Evolutionary conservation across 148 eudicot species (phyloP), one percentile per base, ranked within the genome.

Genomic region (Polygonum maritimum): DNA sequence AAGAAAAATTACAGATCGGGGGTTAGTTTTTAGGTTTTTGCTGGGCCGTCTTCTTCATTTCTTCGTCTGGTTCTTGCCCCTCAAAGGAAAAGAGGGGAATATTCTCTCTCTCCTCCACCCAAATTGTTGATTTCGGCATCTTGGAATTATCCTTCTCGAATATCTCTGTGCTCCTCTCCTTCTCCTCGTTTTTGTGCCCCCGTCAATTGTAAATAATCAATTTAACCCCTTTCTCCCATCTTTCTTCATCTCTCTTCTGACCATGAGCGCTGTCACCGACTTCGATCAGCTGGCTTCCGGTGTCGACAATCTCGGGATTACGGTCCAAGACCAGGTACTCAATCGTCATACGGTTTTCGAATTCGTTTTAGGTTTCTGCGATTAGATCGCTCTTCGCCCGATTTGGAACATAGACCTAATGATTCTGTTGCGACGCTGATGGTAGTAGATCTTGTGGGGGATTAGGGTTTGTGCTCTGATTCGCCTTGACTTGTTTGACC

Each of bases 251-350:
- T 36, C 13, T 54, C 35, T 35, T 18, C 77, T 15, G 22, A 75
- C 47, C 26, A 75, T 75, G 77, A 35, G 44, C 44, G n/a, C 77
- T 13, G 26, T 54, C 65, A 36, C 77, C 77, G 77, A 75, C 65
- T 36, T 57, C 77, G 67, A 75, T 16, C 65, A 54, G 6, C 44
- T 57, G 4, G 12, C 77, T 57, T 15, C 47, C 48, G 19, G 8
- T 57, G 16, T 52, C 5, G 44, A 54, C 65, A 75, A 55, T 75
- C 69, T 75, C 1, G 7, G 14, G 7, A 4, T 75, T 2, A 6
- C 22, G 7, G 10, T 75, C 45, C 62, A 75, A 51, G 67, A 75
- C 11, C 77, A 54, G 77, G 77, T 75, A 75, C 6, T 1, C 18
- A 16, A 45, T 45, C 0, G 9, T 49, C 19, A 44, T 13, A 0